Evolutionary conservation across 352 stramenopile genomes (phyloP).

Genomic region (Phytophthora litchii): DNA sequence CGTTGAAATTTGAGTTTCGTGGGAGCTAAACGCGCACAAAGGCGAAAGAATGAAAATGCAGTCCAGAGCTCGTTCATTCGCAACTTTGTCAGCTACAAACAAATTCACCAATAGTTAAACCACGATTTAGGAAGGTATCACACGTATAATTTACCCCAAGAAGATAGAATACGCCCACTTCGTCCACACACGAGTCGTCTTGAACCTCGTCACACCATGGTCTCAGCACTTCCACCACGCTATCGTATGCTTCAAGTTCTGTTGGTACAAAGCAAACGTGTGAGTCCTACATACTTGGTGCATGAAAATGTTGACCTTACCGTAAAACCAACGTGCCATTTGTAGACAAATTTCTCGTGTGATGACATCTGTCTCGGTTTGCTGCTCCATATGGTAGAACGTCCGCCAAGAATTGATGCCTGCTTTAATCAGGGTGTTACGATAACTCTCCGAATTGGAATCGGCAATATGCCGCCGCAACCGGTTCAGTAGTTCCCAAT

Average conservation of each 20-base stretch:
- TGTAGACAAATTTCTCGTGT: conserved; percentile 42
- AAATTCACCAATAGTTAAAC: conserved; percentile 1
- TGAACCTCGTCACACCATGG: conserved; percentile 20
- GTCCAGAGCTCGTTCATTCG: conserved; percentile 43
- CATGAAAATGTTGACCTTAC: conserved; percentile 32
- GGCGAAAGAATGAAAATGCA: conserved; percentile 55
- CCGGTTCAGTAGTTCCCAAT: conserved; percentile 58
- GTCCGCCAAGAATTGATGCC: conserved; percentile 51
- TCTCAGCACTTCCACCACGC: conserved; percentile 35
- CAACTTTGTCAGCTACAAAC: conserved; percentile 46
- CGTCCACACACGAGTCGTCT: conserved; percentile 3
- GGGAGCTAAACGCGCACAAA: conserved; percentile 42
- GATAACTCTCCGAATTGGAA: conserved; percentile 8
- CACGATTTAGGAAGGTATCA: not conserved
- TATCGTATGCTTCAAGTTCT: conserved; percentile 45
- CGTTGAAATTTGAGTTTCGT: conserved; percentile 57
- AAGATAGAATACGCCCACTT: conserved; percentile 46
- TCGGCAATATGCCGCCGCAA: conserved; percentile 29
- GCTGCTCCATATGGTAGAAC: conserved; percentile 63
- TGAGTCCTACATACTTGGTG: not conserved
- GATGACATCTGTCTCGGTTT: conserved; percentile 20
- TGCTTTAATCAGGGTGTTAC: conserved; percentile 33
- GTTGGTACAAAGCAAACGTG: not conserved
- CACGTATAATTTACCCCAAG: conserved; percentile 38
- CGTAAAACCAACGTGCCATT: conserved; percentile 75